Conservation (phyloP, 495 filamentous ascomycete species). For the Neurospora cerealis region DNA sequence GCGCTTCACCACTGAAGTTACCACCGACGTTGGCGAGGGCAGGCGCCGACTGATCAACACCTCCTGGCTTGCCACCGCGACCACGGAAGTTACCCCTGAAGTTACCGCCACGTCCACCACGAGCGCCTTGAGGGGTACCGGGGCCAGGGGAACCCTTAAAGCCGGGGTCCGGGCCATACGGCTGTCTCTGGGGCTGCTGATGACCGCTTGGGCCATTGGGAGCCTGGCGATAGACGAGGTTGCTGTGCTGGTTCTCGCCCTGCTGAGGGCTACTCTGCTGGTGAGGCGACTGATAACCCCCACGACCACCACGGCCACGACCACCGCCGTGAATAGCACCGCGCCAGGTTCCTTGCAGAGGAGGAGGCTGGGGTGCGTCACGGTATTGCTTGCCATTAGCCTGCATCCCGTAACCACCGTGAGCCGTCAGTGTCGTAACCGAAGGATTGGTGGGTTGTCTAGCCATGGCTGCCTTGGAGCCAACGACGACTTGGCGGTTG, state of each 20-base stretch:
- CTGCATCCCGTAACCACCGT: conserved; percentile 33
- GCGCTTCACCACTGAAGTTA: background rate
- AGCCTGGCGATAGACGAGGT: conserved; percentile 26
- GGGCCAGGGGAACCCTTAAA: conserved; percentile 6
- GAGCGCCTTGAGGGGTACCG: conserved; percentile 10
- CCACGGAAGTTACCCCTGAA: conserved; percentile 16
- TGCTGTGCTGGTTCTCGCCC: conserved; percentile 32
- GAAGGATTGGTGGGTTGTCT: conserved; percentile 44
- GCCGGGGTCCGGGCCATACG: conserved; percentile 2
- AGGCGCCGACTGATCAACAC: conserved; percentile 15
- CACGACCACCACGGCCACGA: conserved; percentile 26
- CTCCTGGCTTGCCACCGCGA: conserved; percentile 24
- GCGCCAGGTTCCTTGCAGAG: conserved; percentile 61
- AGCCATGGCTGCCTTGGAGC: conserved; percentile 55
- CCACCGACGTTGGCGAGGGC: conserved; percentile 14
- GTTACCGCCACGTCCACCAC: conserved; percentile 27
- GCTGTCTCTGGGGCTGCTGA: conserved; percentile 13
- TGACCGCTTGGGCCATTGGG: conserved; percentile 1
- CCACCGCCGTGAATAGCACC: conserved; percentile 46
- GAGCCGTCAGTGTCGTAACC: conserved; percentile 49
- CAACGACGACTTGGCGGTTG: conserved; percentile 67
- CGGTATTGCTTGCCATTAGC: conserved; percentile 55
- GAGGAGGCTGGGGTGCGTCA: conserved; percentile 56
- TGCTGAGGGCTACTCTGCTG: conserved; percentile 16
- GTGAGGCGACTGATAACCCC: conserved; percentile 13